Conservation (phyloP, 208 protist genomes). For the Leptomonas pyrrhocoris region DNA sequence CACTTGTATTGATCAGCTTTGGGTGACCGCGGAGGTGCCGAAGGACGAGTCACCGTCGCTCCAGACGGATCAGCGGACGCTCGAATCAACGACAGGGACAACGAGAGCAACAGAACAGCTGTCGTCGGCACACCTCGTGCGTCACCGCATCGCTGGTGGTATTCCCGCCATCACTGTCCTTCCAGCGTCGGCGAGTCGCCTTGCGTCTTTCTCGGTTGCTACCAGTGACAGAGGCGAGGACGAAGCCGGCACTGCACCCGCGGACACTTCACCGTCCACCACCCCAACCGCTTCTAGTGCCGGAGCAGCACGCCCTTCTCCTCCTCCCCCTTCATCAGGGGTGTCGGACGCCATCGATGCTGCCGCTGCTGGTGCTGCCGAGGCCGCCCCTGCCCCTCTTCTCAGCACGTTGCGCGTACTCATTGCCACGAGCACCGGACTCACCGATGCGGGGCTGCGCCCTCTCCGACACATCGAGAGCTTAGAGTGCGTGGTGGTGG, state of each 20-base stretch:
- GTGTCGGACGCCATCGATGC: neutral
- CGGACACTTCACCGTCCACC: neutral
- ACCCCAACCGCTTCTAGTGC: neutral
- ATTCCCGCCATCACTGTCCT: slow-evolving; percentile 40
- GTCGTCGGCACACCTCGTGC: slow-evolving; percentile 9
- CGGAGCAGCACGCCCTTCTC: neutral
- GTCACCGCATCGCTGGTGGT: slow-evolving; percentile 18
- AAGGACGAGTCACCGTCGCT: neutral
- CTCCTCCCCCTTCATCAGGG: neutral
- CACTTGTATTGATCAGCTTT: slow-evolving; percentile 29
- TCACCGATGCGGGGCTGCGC: slow-evolving; percentile 26
- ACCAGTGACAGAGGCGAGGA: neutral
- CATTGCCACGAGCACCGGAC: slow-evolving; percentile 25
- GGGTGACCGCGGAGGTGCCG: slow-evolving; percentile 6
- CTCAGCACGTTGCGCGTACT: slow-evolving; percentile 22
- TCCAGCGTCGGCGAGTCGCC: neutral
- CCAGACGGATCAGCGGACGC: neutral
- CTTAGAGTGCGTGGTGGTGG: slow-evolving; percentile 25
- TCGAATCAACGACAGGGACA: neutral
- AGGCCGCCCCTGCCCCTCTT: slow-evolving; percentile 4
- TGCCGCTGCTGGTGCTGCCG: neutral
- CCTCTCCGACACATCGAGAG: slow-evolving; percentile 2
- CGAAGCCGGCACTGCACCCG: neutral
- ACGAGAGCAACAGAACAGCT: neutral
- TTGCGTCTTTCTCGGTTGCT: neutral